phyloP scores from a whole-genome alignment of 805 yeast species.

The Suhomyces kilbournensis region DNA sequence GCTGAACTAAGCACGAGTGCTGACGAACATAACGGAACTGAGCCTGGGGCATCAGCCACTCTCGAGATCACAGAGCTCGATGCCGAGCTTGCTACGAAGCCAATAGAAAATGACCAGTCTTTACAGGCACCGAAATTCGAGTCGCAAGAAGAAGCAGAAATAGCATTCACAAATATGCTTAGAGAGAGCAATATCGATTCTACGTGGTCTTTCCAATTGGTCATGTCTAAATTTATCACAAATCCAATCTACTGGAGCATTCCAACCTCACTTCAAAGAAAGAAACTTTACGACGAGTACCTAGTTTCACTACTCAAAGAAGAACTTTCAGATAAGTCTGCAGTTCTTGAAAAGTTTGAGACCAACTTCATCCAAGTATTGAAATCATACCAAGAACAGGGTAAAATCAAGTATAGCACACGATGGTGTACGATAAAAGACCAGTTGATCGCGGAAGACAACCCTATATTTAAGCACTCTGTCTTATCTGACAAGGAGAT shows the following conservation, averaged over 20 bases:
- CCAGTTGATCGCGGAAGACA: conserved; percentile 51
- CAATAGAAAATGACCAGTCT: conserved; percentile 20
- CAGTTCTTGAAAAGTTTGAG: conserved; percentile 54
- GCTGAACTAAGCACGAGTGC: conserved; percentile 31
- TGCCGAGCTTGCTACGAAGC: conserved; percentile 17
- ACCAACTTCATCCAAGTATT: conserved; percentile 51
- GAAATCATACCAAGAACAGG: conserved; percentile 25
- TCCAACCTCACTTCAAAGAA: conserved; percentile 57
- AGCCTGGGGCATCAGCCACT: conserved; percentile 2
- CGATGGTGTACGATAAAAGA: conserved; percentile 61
- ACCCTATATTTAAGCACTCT: conserved; percentile 62
- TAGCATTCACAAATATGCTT: conserved; percentile 52
- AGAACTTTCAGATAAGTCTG: conserved; percentile 52
- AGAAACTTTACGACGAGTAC: conserved; percentile 62
- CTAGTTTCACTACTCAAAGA: conserved; percentile 39
- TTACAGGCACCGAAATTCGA: conserved; percentile 19
- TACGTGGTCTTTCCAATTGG: conserved; percentile 70
- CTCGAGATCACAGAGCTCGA: conserved; percentile 15
- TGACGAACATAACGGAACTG: conserved; percentile 3
- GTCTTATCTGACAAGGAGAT: conserved; percentile 58
- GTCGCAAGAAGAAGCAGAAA: conserved; percentile 37
- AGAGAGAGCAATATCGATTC: conserved; percentile 58
- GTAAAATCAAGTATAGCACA: conserved; percentile 51
- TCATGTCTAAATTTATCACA: conserved; percentile 54
- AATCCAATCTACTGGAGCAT: conserved; percentile 70